Evolutionary conservation across 2,329 filamentous ascomycete genomes (phyloP), one percentile per base, ranked within the genome.

Genomic region (Lasiodiplodia sp.): DNA sequence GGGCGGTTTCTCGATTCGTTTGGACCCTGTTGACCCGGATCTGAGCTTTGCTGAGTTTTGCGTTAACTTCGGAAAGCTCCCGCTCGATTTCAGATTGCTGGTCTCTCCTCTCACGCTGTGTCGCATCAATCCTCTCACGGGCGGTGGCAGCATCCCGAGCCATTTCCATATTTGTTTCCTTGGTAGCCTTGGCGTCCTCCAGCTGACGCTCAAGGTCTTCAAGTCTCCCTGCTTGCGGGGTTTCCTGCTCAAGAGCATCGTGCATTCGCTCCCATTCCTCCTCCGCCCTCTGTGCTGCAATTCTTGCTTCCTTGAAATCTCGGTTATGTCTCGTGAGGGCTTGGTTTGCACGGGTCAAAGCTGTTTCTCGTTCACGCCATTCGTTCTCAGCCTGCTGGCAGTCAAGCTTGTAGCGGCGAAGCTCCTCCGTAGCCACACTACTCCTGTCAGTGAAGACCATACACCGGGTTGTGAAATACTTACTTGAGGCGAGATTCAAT

Each of bases 401-500:
- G 14, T 64, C 60, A 37, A 52, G 44, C 47, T 64, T 64, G 47
- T 52, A 64, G 23, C 51, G 60, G 18, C 44, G 44, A 12, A 64
- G 60, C n/a, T 64, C 60, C 7, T 31, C 47, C 8, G 31, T 38
- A n/a, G 60, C 60, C 37, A 64, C 44, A 38, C 38, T 58, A 14
- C 38, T 23, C 4, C 10, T 12, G 56, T 58, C 12, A 58, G 56
- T 8, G 11, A 58, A 1, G 16, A 18, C 5, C 0, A n/a, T 34
- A 31, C 1, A 5, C 2, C 6, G n/a, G 25, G 23, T 12, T 7
- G 14, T 12, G 55, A 23, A 49, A 40, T 11, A 70, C 75, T 62
- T 75, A 87, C 82, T 79, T 83, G 51, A 94, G 86, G 74, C 93
- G 91, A 21, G 87, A 87, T 68, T 88, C 90, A 31, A 88, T 84